These are phyloP conservation scores for Boletellus emodensis DNA, from an alignment of 768 basidiomycete species.

Conservation along the genomic window DNA sequence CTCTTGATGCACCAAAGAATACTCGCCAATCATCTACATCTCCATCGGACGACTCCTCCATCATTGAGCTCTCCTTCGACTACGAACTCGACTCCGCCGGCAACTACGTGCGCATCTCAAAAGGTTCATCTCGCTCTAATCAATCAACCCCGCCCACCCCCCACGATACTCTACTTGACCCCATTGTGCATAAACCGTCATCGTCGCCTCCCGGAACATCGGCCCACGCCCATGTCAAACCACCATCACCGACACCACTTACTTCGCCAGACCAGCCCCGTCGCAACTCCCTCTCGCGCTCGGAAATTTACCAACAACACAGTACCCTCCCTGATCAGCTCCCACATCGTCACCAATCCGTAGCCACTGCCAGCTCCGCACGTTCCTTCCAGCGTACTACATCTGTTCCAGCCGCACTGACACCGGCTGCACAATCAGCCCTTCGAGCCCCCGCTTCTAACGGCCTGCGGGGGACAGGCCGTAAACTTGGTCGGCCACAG, in stretches of 20 bases:
- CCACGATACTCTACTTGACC: constrained; percentile 29
- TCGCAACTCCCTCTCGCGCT: constrained; percentile 57
- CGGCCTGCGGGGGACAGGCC: constrained; percentile 33
- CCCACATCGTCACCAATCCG: constrained; percentile 29
- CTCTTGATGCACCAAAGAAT: constrained; percentile 31
- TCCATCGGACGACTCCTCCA: constrained; percentile 43
- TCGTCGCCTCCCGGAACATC: constrained; percentile 24
- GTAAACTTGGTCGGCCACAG: constrained; percentile 33
- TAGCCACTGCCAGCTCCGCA: constrained; percentile 19
- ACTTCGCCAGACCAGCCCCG: constrained; percentile 37
- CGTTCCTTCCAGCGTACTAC: constrained; percentile 65
- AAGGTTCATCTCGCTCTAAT: constrained; percentile 36
- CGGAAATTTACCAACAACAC: constrained; percentile 55
- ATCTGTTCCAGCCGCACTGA: constrained; percentile 51
- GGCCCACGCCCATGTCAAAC: constrained; percentile 19
- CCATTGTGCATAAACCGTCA: constrained; percentile 21
- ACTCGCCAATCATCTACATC: constrained; percentile 32
- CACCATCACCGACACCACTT: constrained; percentile 34
- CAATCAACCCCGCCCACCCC: constrained; percentile 42
- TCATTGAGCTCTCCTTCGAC: constrained; percentile 47
- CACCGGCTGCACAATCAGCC: constrained; percentile 27
- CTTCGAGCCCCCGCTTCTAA: constrained; percentile 29
- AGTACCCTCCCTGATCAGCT: constrained; percentile 28
- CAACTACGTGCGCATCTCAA: constrained; percentile 44
- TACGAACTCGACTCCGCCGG: constrained; percentile 44